These are phyloP conservation scores for Calonectria hongkongensis DNA, from an alignment of 2,329 filamentous ascomycete genomes.

Conservation along the genomic window DNA sequence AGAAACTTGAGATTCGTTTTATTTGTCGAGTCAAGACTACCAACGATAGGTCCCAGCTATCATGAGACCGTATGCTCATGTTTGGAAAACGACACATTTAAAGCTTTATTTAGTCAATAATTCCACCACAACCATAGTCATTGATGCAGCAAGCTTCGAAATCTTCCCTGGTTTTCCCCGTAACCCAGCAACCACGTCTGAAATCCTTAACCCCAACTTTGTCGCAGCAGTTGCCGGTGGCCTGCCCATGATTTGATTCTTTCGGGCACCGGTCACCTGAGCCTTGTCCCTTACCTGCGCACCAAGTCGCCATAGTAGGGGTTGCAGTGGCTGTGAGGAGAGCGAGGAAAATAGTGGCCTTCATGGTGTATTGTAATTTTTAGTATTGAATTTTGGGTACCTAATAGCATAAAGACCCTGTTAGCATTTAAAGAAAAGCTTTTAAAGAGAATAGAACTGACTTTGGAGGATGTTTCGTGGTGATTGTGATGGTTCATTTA, in stretches of 20 bases:
- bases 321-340: not conserved
- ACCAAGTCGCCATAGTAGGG: slow-evolving; percentile 15
- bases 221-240: slow-evolving; percentile 12
- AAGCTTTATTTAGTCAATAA: not conserved
- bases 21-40: no score
- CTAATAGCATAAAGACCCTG: no score
- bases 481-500: not conserved
- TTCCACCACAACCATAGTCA: slow-evolving; percentile 7
- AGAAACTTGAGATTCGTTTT: no score
- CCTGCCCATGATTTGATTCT: slow-evolving; percentile 10
- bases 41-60: not conserved
- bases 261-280: not conserved
- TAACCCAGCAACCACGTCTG: slow-evolving; percentile 19
- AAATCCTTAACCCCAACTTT: slow-evolving; percentile 2
- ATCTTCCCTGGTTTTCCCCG: not conserved
- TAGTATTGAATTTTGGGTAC: no score
- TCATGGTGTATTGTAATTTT: not conserved
- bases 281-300: not conserved
- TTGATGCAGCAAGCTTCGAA: slow-evolving; percentile 10
- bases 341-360: not conserved
- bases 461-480: not conserved
- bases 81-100: not conserved
- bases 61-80: not conserved
- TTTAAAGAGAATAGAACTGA: not conserved
- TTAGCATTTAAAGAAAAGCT: no score